Percentiles rank a stretch among this genome's conserved stretches.
Conservation (phyloP, 2,329 filamentous ascomycete genomes). For the Talaromyces sp. region DNA sequence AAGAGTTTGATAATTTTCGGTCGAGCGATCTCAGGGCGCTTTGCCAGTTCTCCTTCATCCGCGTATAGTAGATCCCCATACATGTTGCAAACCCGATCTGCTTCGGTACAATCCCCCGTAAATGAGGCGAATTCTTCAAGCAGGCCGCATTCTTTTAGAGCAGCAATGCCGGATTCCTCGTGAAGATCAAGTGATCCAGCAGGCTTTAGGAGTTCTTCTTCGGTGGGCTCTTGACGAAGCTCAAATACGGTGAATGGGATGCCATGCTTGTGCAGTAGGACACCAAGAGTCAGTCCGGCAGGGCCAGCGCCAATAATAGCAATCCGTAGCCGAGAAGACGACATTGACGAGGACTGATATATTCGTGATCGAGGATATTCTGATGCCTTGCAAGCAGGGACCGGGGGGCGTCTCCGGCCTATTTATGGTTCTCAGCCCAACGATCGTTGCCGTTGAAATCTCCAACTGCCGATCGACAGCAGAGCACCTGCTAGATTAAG, state of each 20-base stretch:
- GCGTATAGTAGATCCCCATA: neutral
- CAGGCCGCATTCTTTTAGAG: neutral
- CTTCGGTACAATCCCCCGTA: neutral
- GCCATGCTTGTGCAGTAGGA: constrained; percentile 17
- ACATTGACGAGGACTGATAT: neutral
- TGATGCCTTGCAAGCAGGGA: neutral
- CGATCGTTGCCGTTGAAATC: neutral
- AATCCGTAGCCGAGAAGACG: constrained; percentile 20
- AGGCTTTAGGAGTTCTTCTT: constrained; percentile 15
- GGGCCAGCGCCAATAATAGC: constrained; percentile 38
- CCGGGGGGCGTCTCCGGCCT: neutral
- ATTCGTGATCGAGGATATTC: neutral
- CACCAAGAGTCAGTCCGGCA: constrained; percentile 23
- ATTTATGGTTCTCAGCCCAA: neutral
- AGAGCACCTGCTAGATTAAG: neutral
- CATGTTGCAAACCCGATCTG: neutral
- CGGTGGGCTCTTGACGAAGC: constrained; percentile 21
- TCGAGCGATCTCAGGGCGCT: neutral
- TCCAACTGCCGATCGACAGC: no score
- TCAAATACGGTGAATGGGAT: constrained; percentile 27
- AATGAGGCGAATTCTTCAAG: neutral
- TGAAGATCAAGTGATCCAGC: neutral
- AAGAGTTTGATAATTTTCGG: neutral
- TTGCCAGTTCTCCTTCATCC: neutral
- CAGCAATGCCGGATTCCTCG: neutral